phyloP scores from a whole-genome alignment of 2,329 filamentous ascomycete genomes.

The Pyricularia grisea region DNA sequence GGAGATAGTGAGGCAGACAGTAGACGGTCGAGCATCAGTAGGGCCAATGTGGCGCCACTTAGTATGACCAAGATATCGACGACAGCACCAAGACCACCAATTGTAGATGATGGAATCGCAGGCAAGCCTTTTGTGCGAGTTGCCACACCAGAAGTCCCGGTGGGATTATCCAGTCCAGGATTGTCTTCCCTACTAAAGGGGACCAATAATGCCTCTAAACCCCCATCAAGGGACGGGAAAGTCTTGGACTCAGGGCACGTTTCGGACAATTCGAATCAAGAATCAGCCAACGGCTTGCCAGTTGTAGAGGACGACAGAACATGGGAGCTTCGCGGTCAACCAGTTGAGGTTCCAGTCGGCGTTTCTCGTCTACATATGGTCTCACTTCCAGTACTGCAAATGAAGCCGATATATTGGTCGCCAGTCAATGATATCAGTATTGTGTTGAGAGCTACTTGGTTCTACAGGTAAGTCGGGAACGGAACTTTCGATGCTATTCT shows the following conservation, averaged over 20 bases:
- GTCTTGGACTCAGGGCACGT: constrained; percentile 2
- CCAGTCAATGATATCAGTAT: constrained; percentile 81
- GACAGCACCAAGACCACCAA: constrained; percentile 15
- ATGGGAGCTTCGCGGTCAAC: constrained; percentile 7
- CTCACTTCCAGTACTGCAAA: constrained; percentile 68
- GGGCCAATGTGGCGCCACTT: background rate
- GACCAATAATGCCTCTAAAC: background rate
- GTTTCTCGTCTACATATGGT: constrained; percentile 86
- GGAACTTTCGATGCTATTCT: background rate
- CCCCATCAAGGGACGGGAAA: constrained; percentile 13
- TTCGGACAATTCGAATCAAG: background rate
- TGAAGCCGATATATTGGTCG: constrained; percentile 98
- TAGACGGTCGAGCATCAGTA: constrained; percentile 1
- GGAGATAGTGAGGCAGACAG: background rate
- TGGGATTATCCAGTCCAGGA: background rate
- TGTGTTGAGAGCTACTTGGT: constrained; percentile 87
- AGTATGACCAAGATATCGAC: background rate
- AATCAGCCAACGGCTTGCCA: constrained; percentile 3
- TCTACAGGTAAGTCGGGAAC: constrained; percentile 45
- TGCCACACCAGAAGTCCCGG: constrained; percentile 19
- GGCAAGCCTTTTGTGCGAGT: constrained; percentile 45
- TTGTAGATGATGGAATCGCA: constrained; percentile 40
- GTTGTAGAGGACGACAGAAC: constrained; percentile 13
- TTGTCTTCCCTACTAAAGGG: constrained; percentile 3
- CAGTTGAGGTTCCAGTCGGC: constrained; percentile 67